phyloP scores from a whole-genome alignment of 768 basidiomycete genomes.

The Podaxis rugospora region DNA sequence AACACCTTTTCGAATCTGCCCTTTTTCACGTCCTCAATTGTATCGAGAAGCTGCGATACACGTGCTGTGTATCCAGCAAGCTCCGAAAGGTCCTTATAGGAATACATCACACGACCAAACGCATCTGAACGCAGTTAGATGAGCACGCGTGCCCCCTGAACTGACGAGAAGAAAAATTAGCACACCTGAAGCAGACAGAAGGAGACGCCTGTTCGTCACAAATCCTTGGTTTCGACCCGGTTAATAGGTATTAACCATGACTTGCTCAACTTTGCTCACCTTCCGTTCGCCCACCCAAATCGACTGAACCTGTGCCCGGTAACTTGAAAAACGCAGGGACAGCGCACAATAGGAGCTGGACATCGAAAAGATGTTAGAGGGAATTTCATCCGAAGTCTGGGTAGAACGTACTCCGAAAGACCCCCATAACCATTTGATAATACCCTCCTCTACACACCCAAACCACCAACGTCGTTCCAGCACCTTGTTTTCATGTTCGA shows the following conservation, averaged over 20 bases:
- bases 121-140: slow-evolving; percentile 54
- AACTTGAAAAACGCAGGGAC: slow-evolving; percentile 91
- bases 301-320: slow-evolving; percentile 59
- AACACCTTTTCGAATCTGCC: slow-evolving; percentile 89
- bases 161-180: not conserved
- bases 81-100: slow-evolving; percentile 94
- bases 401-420: slow-evolving; percentile 71
- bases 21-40: slow-evolving; percentile 80
- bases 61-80: slow-evolving; percentile 94
- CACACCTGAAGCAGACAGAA: slow-evolving; percentile 81
- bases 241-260: not conserved
- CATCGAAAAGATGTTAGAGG: not conserved
- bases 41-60: slow-evolving; percentile 83
- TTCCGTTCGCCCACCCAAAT: slow-evolving; percentile 88
- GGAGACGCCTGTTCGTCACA: slow-evolving; percentile 89
- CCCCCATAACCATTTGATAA: slow-evolving; percentile 98
- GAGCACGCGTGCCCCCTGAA: not conserved
- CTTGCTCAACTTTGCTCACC: slow-evolving; percentile 35
- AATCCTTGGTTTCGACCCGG: slow-evolving; percentile 55
- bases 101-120: slow-evolving; percentile 94
- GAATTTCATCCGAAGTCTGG: not conserved
- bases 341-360: slow-evolving; percentile 78
- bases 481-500: slow-evolving; percentile 83
- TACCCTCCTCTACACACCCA: slow-evolving; percentile 87
- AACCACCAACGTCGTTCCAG: slow-evolving; percentile 84